Evolutionary conservation across 2,329 filamentous ascomycete genomes (phyloP), one percentile per base, ranked within the genome.

Genomic region (Ophiostoma tasmaniense): DNA sequence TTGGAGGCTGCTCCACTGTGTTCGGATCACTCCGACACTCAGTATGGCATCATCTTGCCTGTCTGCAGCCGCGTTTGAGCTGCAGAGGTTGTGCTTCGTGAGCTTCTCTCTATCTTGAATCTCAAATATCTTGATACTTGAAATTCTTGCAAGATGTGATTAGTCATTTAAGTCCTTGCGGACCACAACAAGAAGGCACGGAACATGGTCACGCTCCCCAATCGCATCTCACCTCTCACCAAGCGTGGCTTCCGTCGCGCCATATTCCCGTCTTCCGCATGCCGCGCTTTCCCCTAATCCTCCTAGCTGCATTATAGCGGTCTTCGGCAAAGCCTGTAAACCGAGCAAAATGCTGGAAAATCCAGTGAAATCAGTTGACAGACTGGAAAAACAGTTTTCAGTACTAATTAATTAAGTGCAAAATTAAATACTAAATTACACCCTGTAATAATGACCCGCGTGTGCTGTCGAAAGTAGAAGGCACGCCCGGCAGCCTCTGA

Each of bases 231-330:
- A 14, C 5, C 2, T 37, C 61, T 37, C 11, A 14, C 5, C 2
- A 35, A 64, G 25, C 28, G 30, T 62, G 59, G 28, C 17, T 11
- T 17, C 59, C 59, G 59, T 62, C 59, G 61, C 61, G 61, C 33
- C 61, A 42, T 66, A 28, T 20, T 59, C 61, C 65, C 37, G 64
- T 42, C 39, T 37, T 52, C 65, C 65, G 65, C 39, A 28, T n/a
- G 33, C 28, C n/a, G 37, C 64, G 55, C 66, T 59, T 65, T 69
- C 66, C 68, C 68, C 61, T 59, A 67, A 59, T n/a, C 61, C n/a
- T 35, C 59, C 59, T 62, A 62, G 59, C 59, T 37, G 33, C n/a
- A 17, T 30, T 17, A 25, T 70, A 68, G 66, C 66, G 66, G 61
- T 59, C 66, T 55, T n/a, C 64, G 69, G 64, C 35, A 62, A 42